Percentiles rank a stretch among this genome's conserved stretches.
Evolutionary conservation across 2,329 filamentous ascomycete genomes (phyloP).

Genomic region (Fusarium nanum): DNA sequence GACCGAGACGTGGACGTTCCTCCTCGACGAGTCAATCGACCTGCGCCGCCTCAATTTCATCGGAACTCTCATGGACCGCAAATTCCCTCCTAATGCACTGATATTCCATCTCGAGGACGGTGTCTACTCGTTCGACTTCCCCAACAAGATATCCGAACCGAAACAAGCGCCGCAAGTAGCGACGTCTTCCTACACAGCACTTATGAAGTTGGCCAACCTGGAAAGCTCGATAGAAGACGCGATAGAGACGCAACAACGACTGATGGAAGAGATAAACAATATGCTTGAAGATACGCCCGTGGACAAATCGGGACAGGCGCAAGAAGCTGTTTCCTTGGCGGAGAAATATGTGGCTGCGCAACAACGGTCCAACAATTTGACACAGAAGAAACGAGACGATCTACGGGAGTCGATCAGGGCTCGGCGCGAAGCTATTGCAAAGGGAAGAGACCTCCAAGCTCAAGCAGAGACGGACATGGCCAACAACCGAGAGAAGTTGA

Average conservation of each 20-base stretch:
- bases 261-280: constrained; percentile 82
- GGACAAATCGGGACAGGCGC: constrained; percentile 60
- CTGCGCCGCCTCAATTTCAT: constrained; percentile 82
- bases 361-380: constrained; percentile 71
- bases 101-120: constrained; percentile 89
- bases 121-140: constrained; percentile 83
- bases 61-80: constrained; percentile 75
- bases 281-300: constrained; percentile 58
- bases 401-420: constrained; percentile 73
- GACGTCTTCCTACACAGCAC: constrained; percentile 85
- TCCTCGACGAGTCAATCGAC: constrained; percentile 79
- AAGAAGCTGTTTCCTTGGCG: constrained; percentile 61
- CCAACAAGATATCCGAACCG: constrained; percentile 61
- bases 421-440: constrained; percentile 74
- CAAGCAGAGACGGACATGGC: constrained; percentile 70
- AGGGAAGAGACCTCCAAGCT: constrained; percentile 70
- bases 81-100: constrained; percentile 83
- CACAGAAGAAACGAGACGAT: constrained; percentile 73
- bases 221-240: constrained; percentile 94
- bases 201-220: constrained; percentile 89
- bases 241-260: constrained; percentile 76
- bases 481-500: constrained; percentile 69
- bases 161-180: constrained; percentile 64
- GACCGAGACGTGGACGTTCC: constrained; percentile 65
- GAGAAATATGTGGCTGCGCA: constrained; percentile 70